Evolutionary conservation across 2,329 filamentous ascomycete genomes (phyloP).

Genomic region (Esteya vermicola): DNA sequence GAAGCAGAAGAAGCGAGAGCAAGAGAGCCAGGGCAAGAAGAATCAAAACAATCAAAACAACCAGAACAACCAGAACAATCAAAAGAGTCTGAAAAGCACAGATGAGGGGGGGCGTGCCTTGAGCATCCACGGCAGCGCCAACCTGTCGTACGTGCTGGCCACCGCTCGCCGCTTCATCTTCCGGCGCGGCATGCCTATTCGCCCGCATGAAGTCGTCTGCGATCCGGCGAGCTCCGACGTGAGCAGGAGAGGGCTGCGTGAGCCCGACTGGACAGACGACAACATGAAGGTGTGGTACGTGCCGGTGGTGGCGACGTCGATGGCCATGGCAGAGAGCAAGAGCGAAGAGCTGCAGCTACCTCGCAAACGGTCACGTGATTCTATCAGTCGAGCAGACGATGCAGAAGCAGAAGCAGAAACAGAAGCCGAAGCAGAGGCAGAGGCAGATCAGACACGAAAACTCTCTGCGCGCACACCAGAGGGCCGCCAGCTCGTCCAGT

Average conservation of each 20-base stretch:
- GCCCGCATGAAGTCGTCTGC: conserved; percentile 49
- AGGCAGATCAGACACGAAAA: too few species aligned
- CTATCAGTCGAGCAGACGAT: neutral
- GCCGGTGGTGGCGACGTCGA: conserved; percentile 30
- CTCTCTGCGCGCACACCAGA: too few species aligned
- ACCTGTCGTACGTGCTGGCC: conserved; percentile 69
- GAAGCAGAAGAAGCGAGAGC: neutral
- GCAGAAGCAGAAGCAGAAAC: conserved; percentile 17
- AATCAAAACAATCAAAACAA: neutral
- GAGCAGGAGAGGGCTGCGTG: conserved; percentile 19
- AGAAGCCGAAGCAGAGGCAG: too few species aligned
- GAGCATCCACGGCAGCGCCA: conserved; percentile 66
- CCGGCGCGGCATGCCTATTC: conserved; percentile 65
- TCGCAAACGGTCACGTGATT: too few species aligned
- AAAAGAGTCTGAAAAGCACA: too few species aligned
- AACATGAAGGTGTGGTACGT: conserved; percentile 79
- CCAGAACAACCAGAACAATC: neutral
- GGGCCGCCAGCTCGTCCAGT: conserved; percentile 29
- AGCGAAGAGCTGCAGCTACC: too few species aligned
- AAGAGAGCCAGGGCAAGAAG: conserved; percentile 3
- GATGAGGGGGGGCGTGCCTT: conserved; percentile 20
- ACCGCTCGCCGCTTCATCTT: conserved; percentile 76
- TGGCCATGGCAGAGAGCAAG: conserved; percentile 11
- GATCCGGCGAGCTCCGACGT: conserved; percentile 15
- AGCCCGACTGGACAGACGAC: conserved; percentile 61